Evolutionary conservation across 257 asterid species (phyloP).

Genomic region (Plantago elongata): DNA sequence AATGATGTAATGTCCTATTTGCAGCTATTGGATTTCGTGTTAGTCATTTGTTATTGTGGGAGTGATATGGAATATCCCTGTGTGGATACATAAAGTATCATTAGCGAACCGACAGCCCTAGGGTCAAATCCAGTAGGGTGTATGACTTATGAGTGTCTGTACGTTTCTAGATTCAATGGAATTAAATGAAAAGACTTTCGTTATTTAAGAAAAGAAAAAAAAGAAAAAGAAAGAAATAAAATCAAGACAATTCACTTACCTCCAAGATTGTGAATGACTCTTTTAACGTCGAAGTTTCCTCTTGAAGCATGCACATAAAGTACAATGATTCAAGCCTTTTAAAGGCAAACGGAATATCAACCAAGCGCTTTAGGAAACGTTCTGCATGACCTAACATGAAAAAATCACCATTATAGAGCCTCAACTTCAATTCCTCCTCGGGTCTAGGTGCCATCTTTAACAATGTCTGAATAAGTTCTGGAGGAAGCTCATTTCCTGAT

Average conservation of each 20-base stretch:
- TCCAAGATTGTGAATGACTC: conserved; percentile 47
- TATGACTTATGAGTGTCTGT: no score
- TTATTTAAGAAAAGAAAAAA: background rate
- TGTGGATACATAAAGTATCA: no score
- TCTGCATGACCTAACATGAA: conserved; percentile 60
- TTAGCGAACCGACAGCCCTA: no score
- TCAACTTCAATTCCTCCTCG: conserved; percentile 63
- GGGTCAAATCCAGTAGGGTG: no score
- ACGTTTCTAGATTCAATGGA: no score
- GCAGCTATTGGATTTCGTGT: no score
- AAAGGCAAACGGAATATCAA: conserved; percentile 62
- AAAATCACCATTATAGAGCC: conserved; percentile 47
- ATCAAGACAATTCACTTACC: conserved; percentile 29
- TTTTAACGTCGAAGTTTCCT: conserved; percentile 38
- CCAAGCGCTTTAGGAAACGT: conserved; percentile 58
- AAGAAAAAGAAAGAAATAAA: background rate
- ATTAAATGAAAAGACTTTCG: background rate
- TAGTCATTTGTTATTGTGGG: no score
- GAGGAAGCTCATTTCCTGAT: conserved; percentile 62
- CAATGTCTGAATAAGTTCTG: conserved; percentile 56
- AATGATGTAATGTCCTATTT: no score
- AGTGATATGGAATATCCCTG: no score
- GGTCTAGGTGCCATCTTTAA: conserved; percentile 70
- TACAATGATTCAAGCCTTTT: conserved; percentile 57
- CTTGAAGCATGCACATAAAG: conserved; percentile 57